A percentile compares a stretch with the other conserved stretches of the same genome.
Conservation (phyloP, 805 yeast genomes). For the Metschnikowia peoriensis region DNA sequence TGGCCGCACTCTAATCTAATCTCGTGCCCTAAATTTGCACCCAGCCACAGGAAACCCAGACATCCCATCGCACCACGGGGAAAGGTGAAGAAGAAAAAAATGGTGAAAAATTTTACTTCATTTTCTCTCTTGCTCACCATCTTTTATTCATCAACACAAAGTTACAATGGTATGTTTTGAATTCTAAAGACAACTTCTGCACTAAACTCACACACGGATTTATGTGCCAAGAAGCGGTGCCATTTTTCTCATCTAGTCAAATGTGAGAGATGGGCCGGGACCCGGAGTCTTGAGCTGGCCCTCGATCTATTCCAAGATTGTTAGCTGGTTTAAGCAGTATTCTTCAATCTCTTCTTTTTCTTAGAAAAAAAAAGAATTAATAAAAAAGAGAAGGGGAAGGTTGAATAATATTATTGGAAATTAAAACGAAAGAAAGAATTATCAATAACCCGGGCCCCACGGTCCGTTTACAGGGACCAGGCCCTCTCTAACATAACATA, state of each 20-base stretch:
- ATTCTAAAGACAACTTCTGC: slow-evolving; percentile 23
- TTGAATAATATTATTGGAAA: no score
- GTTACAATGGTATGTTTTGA: slow-evolving; percentile 30
- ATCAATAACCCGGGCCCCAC: neutral
- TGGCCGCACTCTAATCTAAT: neutral
- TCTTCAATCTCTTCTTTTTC: neutral
- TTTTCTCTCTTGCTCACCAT: neutral
- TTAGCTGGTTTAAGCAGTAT: neutral
- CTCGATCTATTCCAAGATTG: no score
- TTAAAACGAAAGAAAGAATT: no score
- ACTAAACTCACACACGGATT: slow-evolving; percentile 18
- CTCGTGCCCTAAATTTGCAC: neutral
- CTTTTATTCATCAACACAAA: neutral
- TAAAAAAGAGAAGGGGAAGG: no score
- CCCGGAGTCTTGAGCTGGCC: neutral
- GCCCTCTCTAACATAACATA: slow-evolving; percentile 8
- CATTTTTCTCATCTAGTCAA: slow-evolving; percentile 17
- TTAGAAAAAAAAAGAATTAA: neutral
- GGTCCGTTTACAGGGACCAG: slow-evolving; percentile 5
- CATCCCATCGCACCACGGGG: slow-evolving; percentile 1
- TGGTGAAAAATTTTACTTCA: neutral
- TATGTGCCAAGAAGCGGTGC: slow-evolving; percentile 28
- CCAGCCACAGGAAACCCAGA: slow-evolving; percentile 1
- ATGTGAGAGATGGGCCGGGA: slow-evolving; percentile 5
- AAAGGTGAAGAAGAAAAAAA: neutral